phyloP scores from a whole-genome alignment of 2,329 filamentous ascomycete genomes.

The Penicillium capsulatum region DNA sequence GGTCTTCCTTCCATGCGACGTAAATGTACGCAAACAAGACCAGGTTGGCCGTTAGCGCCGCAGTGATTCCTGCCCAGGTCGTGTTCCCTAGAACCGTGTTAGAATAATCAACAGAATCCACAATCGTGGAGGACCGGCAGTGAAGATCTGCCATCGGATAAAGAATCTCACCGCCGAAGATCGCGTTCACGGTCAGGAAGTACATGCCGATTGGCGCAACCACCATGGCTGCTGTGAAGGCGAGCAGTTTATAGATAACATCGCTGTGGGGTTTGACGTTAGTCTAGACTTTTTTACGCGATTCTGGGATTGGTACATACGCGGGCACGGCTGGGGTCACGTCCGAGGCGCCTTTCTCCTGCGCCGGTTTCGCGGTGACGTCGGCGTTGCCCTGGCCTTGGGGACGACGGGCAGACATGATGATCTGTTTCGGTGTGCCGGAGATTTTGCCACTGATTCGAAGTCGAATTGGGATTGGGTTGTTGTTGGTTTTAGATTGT shows the following conservation, averaged over 20 bases:
- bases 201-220: constrained; percentile 82
- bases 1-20: constrained; percentile 86
- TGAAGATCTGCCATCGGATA: neutral
- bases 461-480: neutral
- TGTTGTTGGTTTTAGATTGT: neutral
- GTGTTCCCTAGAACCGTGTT: constrained; percentile 66
- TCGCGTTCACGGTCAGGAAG: constrained; percentile 69
- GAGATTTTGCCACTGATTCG: neutral
- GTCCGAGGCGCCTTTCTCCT: constrained; percentile 57
- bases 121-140: too few species aligned
- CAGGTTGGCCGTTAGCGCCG: constrained; percentile 85
- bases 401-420: constrained; percentile 32
- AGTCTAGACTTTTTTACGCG: neutral
- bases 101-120: neutral
- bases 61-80: constrained; percentile 78
- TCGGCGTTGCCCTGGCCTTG: constrained; percentile 30
- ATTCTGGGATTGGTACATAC: constrained; percentile 49
- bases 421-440: constrained; percentile 4
- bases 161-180: constrained; percentile 66
- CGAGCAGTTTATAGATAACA: constrained; percentile 85
- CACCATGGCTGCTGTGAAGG: constrained; percentile 89
- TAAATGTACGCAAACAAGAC: constrained; percentile 87
- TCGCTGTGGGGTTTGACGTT: constrained; percentile 50
- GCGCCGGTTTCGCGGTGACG: constrained; percentile 27
- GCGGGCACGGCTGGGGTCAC: constrained; percentile 78